A percentile compares a stretch with the other conserved stretches of the same genome.
Evolutionary conservation across 2,329 filamentous ascomycete species (phyloP).

Genomic region (Verticillium zaregamsianum): DNA sequence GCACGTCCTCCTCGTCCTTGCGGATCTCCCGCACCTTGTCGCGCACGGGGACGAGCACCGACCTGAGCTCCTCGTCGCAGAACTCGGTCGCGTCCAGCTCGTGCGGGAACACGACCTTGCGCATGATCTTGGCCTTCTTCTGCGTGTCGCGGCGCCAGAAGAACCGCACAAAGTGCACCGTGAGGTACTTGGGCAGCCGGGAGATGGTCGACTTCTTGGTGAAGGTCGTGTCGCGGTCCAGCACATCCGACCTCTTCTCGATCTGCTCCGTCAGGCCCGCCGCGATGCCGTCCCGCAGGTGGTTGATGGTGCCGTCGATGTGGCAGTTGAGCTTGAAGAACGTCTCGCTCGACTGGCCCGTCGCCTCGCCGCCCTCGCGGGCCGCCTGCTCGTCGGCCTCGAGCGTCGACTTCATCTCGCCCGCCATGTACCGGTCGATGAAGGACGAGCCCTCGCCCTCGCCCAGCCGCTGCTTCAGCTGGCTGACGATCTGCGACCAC

Average conservation of each 20-base stretch:
- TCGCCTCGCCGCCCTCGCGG: constrained; percentile 68
- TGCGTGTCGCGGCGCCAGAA: constrained; percentile 95
- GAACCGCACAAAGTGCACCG: constrained; percentile 96
- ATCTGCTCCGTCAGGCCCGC: constrained; percentile 82
- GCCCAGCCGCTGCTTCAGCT: constrained; percentile 70
- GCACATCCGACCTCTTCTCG: constrained; percentile 77
- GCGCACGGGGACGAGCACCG: constrained; percentile 81
- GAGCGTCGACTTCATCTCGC: constrained; percentile 72
- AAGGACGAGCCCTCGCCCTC: constrained; percentile 60
- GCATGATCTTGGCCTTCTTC: constrained; percentile 99
- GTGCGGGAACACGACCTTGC: constrained; percentile 92
- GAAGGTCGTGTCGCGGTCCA: constrained; percentile 77
- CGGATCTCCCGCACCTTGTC: constrained; percentile 94
- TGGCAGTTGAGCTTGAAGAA: constrained; percentile 97
- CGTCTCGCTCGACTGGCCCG: constrained; percentile 62
- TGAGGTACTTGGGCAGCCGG: constrained; percentile 88
- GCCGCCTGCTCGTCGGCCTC: constrained; percentile 81
- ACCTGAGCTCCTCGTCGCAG: constrained; percentile 84
- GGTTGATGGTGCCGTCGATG: constrained; percentile 82
- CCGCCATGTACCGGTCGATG: constrained; percentile 86
- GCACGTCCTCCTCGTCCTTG: constrained; percentile 92
- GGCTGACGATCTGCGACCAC: constrained; percentile 90
- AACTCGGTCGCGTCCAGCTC: constrained; percentile 94
- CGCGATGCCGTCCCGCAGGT: constrained; percentile 82
- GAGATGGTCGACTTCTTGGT: constrained; percentile 90